Conservation (phyloP, 1,284 basidiomycete genomes). For the Ceraceosorus guamensis region DNA sequence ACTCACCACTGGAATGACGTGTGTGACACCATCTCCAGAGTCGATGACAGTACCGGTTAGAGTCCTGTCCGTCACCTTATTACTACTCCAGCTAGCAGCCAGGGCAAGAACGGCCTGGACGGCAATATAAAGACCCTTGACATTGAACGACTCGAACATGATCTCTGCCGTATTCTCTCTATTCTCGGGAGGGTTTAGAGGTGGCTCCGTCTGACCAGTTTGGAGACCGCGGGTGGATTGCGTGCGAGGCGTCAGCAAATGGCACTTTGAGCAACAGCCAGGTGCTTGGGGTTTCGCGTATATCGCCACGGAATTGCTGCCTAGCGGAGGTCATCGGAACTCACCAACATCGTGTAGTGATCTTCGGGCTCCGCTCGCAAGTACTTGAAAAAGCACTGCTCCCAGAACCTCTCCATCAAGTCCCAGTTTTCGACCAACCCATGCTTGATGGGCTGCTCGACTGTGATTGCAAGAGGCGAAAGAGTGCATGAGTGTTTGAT, state of each 20-base stretch:
- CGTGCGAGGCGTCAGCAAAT: background rate
- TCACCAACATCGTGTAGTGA: conserved; percentile 90
- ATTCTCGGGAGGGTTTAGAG: conserved; percentile 96
- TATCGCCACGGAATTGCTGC: background rate
- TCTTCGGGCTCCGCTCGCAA: conserved; percentile 96
- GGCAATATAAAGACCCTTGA: conserved; percentile 94
- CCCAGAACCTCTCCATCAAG: conserved; percentile 99
- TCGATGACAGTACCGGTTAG: conserved; percentile 97
- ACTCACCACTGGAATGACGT: conserved; percentile 79
- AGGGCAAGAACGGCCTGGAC: conserved; percentile 98
- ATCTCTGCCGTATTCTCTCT: conserved; percentile 98
- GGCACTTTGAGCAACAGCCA: background rate
- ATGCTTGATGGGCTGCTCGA: conserved; percentile 95
- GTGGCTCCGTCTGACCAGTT: conserved; percentile 70
- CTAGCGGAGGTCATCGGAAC: conserved; percentile 43
- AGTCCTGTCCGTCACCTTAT: conserved; percentile 82
- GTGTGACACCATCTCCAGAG: conserved; percentile 97
- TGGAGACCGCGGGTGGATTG: background rate
- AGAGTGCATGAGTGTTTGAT: no score
- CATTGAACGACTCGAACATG: conserved; percentile 99
- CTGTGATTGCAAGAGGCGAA: conserved; percentile 21
- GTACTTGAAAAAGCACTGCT: conserved; percentile 99
- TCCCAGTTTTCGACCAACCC: conserved; percentile 99
- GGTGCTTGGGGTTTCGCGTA: background rate
- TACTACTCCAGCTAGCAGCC: conserved; percentile 93